Evolutionary conservation across 331 rosid species (phyloP).

Genomic region (Quercus lobata): DNA sequence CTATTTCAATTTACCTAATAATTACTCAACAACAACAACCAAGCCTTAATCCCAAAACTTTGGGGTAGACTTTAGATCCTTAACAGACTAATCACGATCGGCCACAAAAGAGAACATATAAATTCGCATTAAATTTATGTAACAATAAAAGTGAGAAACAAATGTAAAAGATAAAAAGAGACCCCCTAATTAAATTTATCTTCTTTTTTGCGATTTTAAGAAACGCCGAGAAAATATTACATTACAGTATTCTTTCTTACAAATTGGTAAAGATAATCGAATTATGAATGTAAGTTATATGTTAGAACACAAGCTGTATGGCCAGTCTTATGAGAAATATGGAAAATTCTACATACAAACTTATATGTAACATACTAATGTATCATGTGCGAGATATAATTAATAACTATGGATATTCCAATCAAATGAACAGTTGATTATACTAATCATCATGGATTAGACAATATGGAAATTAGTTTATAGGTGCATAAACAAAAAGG

Average conservation of each 20-base stretch:
- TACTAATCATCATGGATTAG: not conserved
- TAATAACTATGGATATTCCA: not conserved
- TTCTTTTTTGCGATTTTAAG: not conserved
- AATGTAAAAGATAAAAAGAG: not conserved
- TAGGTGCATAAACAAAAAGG: not conserved
- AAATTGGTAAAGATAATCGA: not conserved
- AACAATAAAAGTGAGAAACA: not conserved
- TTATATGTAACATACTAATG: not conserved
- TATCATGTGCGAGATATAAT: not conserved
- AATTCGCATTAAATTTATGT: not conserved
- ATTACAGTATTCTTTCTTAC: no score
- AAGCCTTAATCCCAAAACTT: no score
- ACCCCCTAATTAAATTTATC: not conserved
- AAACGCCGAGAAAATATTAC: not conserved
- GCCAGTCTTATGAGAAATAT: not conserved
- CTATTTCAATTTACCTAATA: no score
- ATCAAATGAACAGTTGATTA: not conserved
- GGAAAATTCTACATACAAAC: not conserved
- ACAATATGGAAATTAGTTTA: not conserved
- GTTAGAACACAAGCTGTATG: not conserved
- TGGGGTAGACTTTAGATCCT: no score
- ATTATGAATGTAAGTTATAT: not conserved
- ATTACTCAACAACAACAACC: no score
- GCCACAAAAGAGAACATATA: no score
- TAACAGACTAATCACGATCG: no score